Base-by-base conservation (phyloP, 176 grass and related monocot genomes). In the Chrysopogon serrulatus region DNA sequence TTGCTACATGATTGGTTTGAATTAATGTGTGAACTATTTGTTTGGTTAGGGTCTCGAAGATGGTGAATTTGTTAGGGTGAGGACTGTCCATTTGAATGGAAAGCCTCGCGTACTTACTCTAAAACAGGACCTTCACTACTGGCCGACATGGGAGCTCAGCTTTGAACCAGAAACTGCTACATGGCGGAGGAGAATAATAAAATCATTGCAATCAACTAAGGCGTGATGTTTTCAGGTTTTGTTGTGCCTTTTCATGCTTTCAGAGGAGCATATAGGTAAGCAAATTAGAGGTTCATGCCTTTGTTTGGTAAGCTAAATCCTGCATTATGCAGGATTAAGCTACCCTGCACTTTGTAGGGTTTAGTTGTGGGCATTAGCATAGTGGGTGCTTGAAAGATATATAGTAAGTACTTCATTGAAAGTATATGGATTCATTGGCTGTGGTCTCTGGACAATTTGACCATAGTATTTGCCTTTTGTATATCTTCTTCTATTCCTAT, bases 121-220 rank as follows among this genome's bases (percentile, higher is more conserved):
- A 77, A 99, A 99, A 78, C 96, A 99, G 86, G 90, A 99, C 71
- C 88, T 99, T 91, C 97, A 94, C 84, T 99, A 99, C 79, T 99
- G 97, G 97, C 97, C 97, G 4, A 94, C 93, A 4, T 99, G 97
- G 97, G 93, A 99, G 39, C 93, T 99, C 72, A 92, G 65, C 57
- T 99, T 99, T 73, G 90, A 99, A 78, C 93, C 89, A 45, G 97
- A 94, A 71, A 94, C 81, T 24, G 91, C 94, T 42, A 94, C 87
- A 59, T 99, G 97, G 97, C 71, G 88, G 21, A 72, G 97, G 85
- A 94, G 83, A 81, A 91, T 61, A 70, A 99, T 99, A 69, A 99
- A 99, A 77, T 86, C 87, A 8, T 84, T 99, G 87, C 77, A 94
- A 81, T 71, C 80, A 74, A 74, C 44, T 26, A 47, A 19, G 18